A percentile compares a stretch with the other conserved stretches of the same genome.
phyloP scores from a whole-genome alignment of 179 eudicot genomes.

The Silene vulgaris region DNA sequence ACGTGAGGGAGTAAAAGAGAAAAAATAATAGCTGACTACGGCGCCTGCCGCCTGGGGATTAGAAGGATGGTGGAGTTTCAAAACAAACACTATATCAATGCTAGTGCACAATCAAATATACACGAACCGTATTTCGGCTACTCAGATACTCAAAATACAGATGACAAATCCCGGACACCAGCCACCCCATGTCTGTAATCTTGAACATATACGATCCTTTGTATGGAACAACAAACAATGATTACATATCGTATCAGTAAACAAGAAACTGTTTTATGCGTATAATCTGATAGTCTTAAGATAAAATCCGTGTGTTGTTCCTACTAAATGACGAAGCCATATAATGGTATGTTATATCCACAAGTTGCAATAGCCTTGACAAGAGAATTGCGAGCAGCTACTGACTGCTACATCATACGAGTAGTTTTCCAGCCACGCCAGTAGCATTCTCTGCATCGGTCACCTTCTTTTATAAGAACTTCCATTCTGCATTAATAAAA shows the following conservation, averaged over 20 bases:
- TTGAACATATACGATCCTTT: not conserved
- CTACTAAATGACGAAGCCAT: not conserved
- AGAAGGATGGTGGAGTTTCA: not conserved
- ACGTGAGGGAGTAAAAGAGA: not conserved
- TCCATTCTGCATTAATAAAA: slow-evolving; percentile 42
- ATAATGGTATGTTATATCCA: not conserved
- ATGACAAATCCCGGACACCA: too few relatives aligned
- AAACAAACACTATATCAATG: not conserved
- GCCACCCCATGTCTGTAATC: not conserved
- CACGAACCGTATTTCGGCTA: too few relatives aligned
- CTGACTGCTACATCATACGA: not conserved
- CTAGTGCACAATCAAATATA: too few relatives aligned
- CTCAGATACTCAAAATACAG: too few relatives aligned
- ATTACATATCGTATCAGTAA: not conserved
- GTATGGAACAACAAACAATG: not conserved
- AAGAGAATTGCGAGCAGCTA: not conserved
- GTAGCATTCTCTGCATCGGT: not conserved
- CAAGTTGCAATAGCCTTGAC: not conserved
- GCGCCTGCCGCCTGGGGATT: not conserved
- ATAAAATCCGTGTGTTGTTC: not conserved
- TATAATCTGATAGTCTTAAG: not conserved
- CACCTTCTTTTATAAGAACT: slow-evolving; percentile 8
- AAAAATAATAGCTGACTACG: not conserved
- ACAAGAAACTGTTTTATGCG: not conserved
- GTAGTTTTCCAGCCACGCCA: not conserved